Evolutionary conservation across 164 flowering plant genomes (phyloP).

Genomic region (Annona squamosa): DNA sequence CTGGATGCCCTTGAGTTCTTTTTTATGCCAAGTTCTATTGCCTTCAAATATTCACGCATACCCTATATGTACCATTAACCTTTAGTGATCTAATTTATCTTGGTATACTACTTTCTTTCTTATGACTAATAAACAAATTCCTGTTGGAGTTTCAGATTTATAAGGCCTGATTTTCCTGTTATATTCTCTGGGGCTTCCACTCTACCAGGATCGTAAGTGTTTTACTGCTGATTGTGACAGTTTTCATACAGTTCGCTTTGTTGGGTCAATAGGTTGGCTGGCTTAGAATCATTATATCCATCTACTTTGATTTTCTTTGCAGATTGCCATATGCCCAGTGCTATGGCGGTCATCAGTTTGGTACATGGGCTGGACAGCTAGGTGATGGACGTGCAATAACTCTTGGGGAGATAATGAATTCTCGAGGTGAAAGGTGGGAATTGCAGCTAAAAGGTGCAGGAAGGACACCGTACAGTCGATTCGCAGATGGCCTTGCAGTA

Average conservation of each 20-base stretch:
- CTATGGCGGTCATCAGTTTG: slow-evolving; percentile 99
- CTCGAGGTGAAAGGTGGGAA: slow-evolving; percentile 85
- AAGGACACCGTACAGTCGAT: slow-evolving; percentile 96
- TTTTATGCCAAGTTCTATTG: background rate
- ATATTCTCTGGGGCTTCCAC: slow-evolving; percentile 74
- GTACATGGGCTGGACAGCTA: slow-evolving; percentile 97
- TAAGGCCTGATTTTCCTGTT: slow-evolving; percentile 76
- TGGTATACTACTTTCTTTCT: background rate
- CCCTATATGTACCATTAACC: background rate
- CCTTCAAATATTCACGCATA: too few relatives aligned
- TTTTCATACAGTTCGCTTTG: too few relatives aligned
- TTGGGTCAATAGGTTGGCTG: background rate
- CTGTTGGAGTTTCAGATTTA: slow-evolving; percentile 49
- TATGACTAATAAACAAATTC: background rate
- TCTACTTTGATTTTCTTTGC: slow-evolving; percentile 7
- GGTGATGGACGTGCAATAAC: slow-evolving; percentile 99
- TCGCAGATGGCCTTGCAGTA: slow-evolving; percentile 98
- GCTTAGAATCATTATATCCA: background rate
- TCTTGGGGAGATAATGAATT: slow-evolving; percentile 80
- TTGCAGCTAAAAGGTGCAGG: slow-evolving; percentile 98
- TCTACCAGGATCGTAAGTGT: slow-evolving; percentile 63
- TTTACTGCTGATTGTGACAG: background rate
- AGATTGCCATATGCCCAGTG: slow-evolving; percentile 93
- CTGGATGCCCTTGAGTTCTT: background rate
- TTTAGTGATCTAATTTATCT: background rate